Evolutionary conservation across 1,284 basidiomycete genomes (phyloP), one percentile per base, ranked within the genome.

Genomic region (Wolfiporia cocos): DNA sequence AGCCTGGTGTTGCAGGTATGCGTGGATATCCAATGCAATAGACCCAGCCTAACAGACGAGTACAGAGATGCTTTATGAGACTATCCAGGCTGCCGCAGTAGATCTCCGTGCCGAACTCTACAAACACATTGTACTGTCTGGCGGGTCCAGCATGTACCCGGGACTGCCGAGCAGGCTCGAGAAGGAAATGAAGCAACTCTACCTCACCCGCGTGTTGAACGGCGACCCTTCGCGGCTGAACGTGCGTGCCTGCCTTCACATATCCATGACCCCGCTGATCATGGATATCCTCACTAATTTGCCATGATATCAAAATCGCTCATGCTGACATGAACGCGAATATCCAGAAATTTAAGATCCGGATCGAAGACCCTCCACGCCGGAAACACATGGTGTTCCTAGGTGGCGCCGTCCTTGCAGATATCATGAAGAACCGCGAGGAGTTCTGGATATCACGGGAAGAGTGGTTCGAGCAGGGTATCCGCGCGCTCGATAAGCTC

Each of bases 341-440:
- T 17, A 5, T 35, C 36, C 62, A 98, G 92, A 94, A 97, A 86
- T 99, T 99, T 76, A 99, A 99, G 73, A 93, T 98, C 61, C 81
- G 87, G 34, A 97, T 99, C 58, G 95, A 99, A 68, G 95, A 99
- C 65, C 93, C 95, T 15, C 95, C 95, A 21, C 83, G 93, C 58
- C 79, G 96, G 63, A 98, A 98, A 69, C 94, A 98, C 68, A 97
- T 97, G 93, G 95, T 98, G 40, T 99, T 98, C 82, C 76, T 99
- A 10, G 95, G 96, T 29, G 95, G 95, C 41, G 95, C 91, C 3
- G 92, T 95, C 4, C 71, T 96, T 19, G 94, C 94, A 4, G 94
- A 99, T 64, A 98, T 99, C 67, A 98, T 99, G 95, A 97, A 96
- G 71, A 77, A 74, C 59, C 78, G 92, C 30, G 81, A 92, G 58